Conservation (phyloP, 129 eudicot genomes). For the Silybum marianum region DNA sequence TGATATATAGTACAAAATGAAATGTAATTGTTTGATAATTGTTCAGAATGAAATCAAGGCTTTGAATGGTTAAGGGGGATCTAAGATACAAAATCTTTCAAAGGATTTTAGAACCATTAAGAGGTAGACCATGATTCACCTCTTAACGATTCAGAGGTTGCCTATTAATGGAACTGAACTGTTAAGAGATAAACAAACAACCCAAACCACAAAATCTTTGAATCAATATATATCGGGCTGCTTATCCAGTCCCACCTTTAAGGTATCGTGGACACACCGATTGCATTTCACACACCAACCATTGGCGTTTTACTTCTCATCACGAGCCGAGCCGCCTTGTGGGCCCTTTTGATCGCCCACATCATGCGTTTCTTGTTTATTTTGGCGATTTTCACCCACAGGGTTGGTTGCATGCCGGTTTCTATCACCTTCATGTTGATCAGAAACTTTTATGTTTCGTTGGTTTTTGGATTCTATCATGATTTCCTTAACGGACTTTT, state of each 20-base stretch:
- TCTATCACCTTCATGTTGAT: conserved; percentile 15
- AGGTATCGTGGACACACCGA: background rate
- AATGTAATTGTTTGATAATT: too few species aligned
- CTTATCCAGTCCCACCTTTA: too few species aligned
- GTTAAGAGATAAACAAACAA: too few species aligned
- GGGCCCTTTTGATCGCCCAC: conserved; percentile 8
- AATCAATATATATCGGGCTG: too few species aligned
- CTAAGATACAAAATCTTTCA: too few species aligned
- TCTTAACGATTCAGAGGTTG: too few species aligned
- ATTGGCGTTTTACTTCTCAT: conserved; percentile 7
- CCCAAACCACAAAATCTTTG: background rate
- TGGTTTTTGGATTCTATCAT: conserved; percentile 54
- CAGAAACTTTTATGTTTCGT: conserved; percentile 14
- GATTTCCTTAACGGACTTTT: conserved; percentile 62
- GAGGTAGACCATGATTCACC: too few species aligned
- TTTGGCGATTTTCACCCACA: background rate
- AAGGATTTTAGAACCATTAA: too few species aligned
- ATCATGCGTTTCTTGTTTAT: conserved; percentile 8
- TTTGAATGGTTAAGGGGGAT: too few species aligned
- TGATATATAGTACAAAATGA: too few species aligned
- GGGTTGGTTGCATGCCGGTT: conserved; percentile 8
- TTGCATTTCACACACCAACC: background rate
- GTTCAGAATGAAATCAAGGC: too few species aligned
- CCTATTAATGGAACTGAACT: too few species aligned
- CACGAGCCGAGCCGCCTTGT: background rate